Percentiles rank a stretch among this genome's conserved stretches.
Evolutionary conservation across 306 rosid genomes (phyloP).

Genomic region (Herpetospermum pedunculosum): DNA sequence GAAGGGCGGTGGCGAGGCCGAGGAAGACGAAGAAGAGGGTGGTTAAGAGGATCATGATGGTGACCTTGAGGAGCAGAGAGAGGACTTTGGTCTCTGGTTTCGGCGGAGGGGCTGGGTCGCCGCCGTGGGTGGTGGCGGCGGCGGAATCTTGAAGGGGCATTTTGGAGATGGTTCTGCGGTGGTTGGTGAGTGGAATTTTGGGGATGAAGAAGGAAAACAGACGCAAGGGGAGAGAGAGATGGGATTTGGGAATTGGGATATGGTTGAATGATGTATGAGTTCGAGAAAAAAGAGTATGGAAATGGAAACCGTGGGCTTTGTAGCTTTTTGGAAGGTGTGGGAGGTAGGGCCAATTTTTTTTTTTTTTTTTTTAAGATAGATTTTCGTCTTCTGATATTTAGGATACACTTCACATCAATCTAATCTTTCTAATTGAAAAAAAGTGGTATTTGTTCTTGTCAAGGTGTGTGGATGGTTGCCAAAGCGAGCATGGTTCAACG

Average conservation of each 20-base stretch:
- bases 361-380: too few relatives aligned
- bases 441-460: too few relatives aligned
- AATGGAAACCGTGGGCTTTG: neutral
- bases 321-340: neutral
- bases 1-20: constrained; percentile 61
- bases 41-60: constrained; percentile 61
- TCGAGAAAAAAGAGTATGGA: neutral
- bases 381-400: neutral
- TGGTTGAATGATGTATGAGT: neutral
- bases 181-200: neutral
- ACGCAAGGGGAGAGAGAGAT: neutral
- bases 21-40: constrained; percentile 63
- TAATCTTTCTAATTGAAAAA: neutral
- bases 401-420: neutral
- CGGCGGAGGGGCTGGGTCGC: constrained; percentile 17
- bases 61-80: constrained; percentile 51
- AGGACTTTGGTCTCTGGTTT: constrained; percentile 48
- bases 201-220: neutral
- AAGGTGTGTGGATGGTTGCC: too few relatives aligned
- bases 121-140: neutral
- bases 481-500: too few relatives aligned
- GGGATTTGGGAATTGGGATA: neutral
- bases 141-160: constrained; percentile 3
- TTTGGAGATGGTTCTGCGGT: neutral
- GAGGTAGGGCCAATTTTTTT: neutral